Conservation (phyloP, 305 asterid genomes). For the Fraxinus angustifolia region DNA sequence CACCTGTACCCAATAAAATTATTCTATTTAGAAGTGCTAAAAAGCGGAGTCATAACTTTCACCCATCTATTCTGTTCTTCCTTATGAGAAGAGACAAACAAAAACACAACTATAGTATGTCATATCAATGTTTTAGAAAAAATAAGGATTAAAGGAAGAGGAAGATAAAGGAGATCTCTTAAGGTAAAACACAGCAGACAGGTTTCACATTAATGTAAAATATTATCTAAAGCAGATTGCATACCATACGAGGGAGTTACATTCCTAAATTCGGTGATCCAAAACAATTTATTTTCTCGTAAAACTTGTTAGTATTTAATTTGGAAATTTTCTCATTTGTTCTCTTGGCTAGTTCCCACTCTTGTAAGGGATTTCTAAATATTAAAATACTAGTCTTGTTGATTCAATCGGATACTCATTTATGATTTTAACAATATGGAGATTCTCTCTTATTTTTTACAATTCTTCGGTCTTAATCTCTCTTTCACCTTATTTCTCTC, state of each 20-base stretch:
- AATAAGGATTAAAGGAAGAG: not conserved
- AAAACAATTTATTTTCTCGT: not conserved
- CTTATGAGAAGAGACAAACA: not conserved
- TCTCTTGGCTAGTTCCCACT: not conserved
- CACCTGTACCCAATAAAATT: conserved; percentile 60
- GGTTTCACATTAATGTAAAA: not conserved
- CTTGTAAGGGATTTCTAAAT: not conserved
- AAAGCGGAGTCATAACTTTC: conserved; percentile 24
- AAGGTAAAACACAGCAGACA: not conserved
- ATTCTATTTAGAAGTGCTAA: conserved; percentile 26
- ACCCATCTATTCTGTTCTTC: not conserved
- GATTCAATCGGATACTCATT: not conserved
- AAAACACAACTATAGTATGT: not conserved
- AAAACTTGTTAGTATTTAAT: not conserved
- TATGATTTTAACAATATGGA: not conserved
- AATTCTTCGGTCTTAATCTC: not conserved
- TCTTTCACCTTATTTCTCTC: not conserved
- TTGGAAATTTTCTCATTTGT: not conserved
- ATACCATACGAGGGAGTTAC: not conserved
- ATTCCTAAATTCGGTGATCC: not conserved
- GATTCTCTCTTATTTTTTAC: not conserved
- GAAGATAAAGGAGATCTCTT: not conserved
- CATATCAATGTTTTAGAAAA: not conserved
- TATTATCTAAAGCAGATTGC: not conserved
- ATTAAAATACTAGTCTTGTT: not conserved